Base-by-base conservation (phyloP, 352 stramenopile species). In the Blastocystis sp. region DNA sequence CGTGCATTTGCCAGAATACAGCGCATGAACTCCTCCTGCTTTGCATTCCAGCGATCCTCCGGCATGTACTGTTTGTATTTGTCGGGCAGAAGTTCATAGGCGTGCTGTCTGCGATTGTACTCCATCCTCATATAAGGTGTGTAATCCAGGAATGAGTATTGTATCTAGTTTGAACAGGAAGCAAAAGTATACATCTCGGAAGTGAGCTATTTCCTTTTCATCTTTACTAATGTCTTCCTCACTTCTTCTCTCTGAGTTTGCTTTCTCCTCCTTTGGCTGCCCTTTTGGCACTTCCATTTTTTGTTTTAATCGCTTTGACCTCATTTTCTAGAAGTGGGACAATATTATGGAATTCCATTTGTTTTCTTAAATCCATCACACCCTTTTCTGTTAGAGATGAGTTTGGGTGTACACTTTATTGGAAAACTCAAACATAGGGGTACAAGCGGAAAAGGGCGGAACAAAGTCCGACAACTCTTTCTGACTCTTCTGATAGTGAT, bases 91-190 rank as follows among this genome's bases (percentile, higher is more conserved):
- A 76, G 47, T 16, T 79, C 78, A 45, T 79, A 79, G 26, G 78
- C 78, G n/a, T 89, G 63, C 43, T 76, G 66, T 26, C 78, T 59
- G 16, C 78, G 63, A 68, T 65, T 89, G 6, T 47, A 89, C 45
- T 89, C 78, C 63, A 89, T 13, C 45, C 26, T 53, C 78, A 89
- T 89, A 43, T 76, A 89, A 20, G 63, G 62, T 7, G 56, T 26
- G 43, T 89, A 89, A 30, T 89, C 78, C 20, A 89, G 50, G 43
- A 89, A 89, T 8, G 63, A 76, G 30, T 89, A 89, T 65, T 89
- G 78, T n/a, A 85, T 85, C 73, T 85, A 85, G 43, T 9, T 20
- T 55, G 39, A 53, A 66, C 50, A 16, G 0, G 16, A 45, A 78
- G 30, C 30, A 26, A 26, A 45, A 26, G n/a, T 68, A 50, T 59